Base-by-base conservation (phyloP, 306 rosid species). In the Begonia peltatifolia region DNA sequence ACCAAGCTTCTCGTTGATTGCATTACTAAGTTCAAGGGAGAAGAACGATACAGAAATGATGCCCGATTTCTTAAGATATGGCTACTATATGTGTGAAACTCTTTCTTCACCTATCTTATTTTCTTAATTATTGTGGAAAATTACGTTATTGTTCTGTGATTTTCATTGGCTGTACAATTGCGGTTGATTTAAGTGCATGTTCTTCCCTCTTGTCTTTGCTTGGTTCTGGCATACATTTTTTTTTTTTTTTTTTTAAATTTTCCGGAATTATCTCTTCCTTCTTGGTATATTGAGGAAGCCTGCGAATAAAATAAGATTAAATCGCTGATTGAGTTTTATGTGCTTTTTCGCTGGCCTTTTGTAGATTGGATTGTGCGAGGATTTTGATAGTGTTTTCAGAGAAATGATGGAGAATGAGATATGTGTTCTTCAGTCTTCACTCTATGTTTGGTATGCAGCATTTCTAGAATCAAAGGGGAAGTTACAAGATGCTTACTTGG, bases 21-120 rank as follows among this genome's bases (percentile, higher is more conserved):
- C 76, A 74, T 78, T 60, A 10, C 12, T 11, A 64, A 17, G 14
- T 87, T 80, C 74, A 77, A 67, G 73, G 58, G 66, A 68, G 55
- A 18, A 30, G 71, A 16, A 38, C 78, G 36, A n/a, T 87, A 87
- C 77, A 68, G 71, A 48, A 59, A 76, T 52, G 96, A 83, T 66
- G 41, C 61, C 71, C 68, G 96, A 76, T 87, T 87, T 57, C 87
- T 87, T 62, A 80, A 78, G 79, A 76, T 87, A 57, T 83, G 96
- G 87, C 67, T 83, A 71, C 72, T 87, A 59, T 79, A 78, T 70
- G 96, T 86, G 67, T 14, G 46, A 41, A 58, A 30, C 50, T 52
- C 22, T 58, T 17, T 23, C 11, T 10, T 12, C 9, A 9, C 2
- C 8, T 3, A 4, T 10, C 8, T 5, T 49, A 41, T 35, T 60